A percentile compares a stretch with the other conserved stretches of the same genome.
phyloP scores from a whole-genome alignment of 2,329 filamentous ascomycete species.

The Mycocentrospora acerina region DNA sequence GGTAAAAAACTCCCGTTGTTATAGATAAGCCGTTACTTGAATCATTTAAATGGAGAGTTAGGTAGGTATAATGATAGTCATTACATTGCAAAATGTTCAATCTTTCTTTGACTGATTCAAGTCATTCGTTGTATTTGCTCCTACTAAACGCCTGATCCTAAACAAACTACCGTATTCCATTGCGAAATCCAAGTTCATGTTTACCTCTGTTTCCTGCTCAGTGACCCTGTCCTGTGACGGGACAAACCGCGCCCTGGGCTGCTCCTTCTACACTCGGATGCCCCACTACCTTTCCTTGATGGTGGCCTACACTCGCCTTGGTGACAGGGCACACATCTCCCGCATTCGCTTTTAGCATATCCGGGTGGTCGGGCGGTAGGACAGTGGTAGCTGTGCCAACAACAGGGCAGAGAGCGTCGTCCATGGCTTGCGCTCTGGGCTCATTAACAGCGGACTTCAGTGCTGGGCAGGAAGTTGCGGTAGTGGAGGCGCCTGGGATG shows the following conservation, averaged over 20 bases:
- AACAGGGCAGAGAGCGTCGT: constrained; percentile 48
- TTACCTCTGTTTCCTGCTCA: neutral
- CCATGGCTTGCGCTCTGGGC: constrained; percentile 41
- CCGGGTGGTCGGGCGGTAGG: constrained; percentile 47
- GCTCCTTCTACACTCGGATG: constrained; percentile 45
- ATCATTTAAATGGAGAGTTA: no score
- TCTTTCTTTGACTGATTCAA: no score
- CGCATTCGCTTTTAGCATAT: constrained; percentile 40
- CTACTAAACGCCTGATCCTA: no score
- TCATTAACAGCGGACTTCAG: constrained; percentile 42
- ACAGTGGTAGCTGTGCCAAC: constrained; percentile 47
- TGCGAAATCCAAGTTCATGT: no score
- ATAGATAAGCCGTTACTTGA: no score
- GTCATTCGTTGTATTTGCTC: no score
- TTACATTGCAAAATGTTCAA: no score
- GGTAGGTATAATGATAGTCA: no score
- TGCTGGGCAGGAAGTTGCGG: constrained; percentile 45
- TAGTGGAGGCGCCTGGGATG: constrained; percentile 28
- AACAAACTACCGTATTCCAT: no score
- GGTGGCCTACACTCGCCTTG: constrained; percentile 47
- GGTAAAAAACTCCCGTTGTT: no score
- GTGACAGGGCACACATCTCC: constrained; percentile 48
- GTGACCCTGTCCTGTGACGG: constrained; percentile 43
- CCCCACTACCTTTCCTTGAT: constrained; percentile 45
- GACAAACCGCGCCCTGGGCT: constrained; percentile 43